A percentile compares a stretch with the other conserved stretches of the same genome.
Conservation (phyloP, 805 yeast genomes). For the Candida tammaniensis region DNA sequence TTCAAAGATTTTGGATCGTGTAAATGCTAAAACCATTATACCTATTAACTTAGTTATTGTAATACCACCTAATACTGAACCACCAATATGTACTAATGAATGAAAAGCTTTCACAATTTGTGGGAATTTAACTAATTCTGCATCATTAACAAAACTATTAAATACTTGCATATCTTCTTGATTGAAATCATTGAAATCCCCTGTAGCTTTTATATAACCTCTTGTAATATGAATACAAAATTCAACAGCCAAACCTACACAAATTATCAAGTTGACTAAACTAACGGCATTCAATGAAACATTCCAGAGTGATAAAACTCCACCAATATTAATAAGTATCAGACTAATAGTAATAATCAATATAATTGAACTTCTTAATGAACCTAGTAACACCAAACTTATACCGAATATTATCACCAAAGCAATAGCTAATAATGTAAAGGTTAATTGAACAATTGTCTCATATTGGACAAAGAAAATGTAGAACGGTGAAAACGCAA, state of each 20-base stretch:
- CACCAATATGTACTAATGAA: conserved; percentile 79
- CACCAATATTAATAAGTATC: conserved; percentile 73
- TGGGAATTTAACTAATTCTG: conserved; percentile 1
- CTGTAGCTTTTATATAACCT: conserved; percentile 51
- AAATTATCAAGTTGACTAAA: conserved; percentile 85
- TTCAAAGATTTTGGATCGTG: conserved; percentile 83
- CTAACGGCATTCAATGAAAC: conserved; percentile 86
- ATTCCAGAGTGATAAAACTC: conserved; percentile 70
- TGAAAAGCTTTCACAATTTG: conserved; percentile 40
- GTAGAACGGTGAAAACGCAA: conserved; percentile 92
- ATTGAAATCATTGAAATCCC: neutral
- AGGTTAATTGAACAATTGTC: conserved; percentile 58
- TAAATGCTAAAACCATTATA: conserved; percentile 79
- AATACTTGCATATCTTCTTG: conserved; percentile 3
- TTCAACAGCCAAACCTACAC: conserved; percentile 91
- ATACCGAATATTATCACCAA: conserved; percentile 49
- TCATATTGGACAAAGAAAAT: conserved; percentile 88
- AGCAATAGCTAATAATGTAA: conserved; percentile 53
- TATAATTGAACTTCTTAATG: conserved; percentile 55
- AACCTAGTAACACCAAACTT: conserved; percentile 62
- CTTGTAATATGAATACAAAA: conserved; percentile 86
- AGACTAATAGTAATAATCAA: conserved; percentile 57
- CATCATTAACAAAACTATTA: conserved; percentile 12
- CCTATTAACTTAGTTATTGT: conserved; percentile 89
- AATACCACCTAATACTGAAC: conserved; percentile 87